phyloP scores from a whole-genome alignment of 805 yeast genomes.

The Saccharomycopsis javanensis region DNA sequence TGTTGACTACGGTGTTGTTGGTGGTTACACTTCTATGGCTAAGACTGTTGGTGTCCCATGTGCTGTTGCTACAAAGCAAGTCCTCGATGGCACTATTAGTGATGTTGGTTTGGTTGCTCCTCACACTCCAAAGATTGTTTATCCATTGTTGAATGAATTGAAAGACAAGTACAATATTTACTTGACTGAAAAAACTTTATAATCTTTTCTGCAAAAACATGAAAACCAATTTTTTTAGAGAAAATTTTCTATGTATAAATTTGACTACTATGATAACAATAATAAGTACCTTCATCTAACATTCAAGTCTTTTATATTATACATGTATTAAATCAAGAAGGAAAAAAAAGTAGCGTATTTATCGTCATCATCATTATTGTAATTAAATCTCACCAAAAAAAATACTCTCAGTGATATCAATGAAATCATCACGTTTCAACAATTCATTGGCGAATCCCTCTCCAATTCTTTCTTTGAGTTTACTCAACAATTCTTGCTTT shows the following conservation, averaged over 20 bases:
- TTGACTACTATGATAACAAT: not conserved
- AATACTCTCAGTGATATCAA: slow-evolving; percentile 48
- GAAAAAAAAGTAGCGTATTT: too few species aligned
- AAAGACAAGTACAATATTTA: slow-evolving; percentile 83
- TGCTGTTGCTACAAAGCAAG: slow-evolving; percentile 86
- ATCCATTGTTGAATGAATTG: slow-evolving; percentile 83
- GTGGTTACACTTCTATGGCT: slow-evolving; percentile 97
- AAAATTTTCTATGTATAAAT: not conserved
- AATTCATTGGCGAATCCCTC: slow-evolving; percentile 42
- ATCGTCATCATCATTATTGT: not conserved
- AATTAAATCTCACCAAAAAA: slow-evolving; percentile 49
- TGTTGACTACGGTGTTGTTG: slow-evolving; percentile 86
- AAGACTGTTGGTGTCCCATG: slow-evolving; percentile 97
- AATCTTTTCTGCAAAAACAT: too few species aligned
- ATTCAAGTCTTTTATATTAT: not conserved
- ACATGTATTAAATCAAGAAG: not conserved
- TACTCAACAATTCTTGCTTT: slow-evolving; percentile 22
- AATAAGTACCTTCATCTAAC: not conserved
- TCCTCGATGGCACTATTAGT: slow-evolving; percentile 69
- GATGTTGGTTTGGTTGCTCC: slow-evolving; percentile 89
- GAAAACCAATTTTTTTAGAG: too few species aligned
- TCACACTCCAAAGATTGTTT: slow-evolving; percentile 79
- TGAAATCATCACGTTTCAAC: slow-evolving; percentile 37
- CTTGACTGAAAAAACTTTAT: slow-evolving; percentile 72
- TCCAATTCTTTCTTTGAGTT: slow-evolving; percentile 53